Conservation (phyloP, 352 stramenopile species). For the Globisporangium alternatum region DNA sequence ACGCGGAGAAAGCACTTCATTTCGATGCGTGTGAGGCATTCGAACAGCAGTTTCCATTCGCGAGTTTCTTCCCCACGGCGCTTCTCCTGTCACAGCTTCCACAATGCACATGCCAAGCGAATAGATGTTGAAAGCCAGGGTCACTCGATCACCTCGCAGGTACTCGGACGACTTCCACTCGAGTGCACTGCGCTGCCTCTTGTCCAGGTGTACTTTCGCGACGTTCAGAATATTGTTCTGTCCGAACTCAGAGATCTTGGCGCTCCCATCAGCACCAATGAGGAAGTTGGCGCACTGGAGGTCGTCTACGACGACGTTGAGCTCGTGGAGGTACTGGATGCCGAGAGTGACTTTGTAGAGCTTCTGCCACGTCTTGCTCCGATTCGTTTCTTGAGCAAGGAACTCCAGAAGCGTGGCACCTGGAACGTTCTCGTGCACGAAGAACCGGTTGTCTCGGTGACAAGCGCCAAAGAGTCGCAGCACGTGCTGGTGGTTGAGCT, state of each 20-base stretch:
- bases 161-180: slow-evolving; percentile 5
- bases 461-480: slow-evolving; percentile 4
- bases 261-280: slow-evolving; percentile 17
- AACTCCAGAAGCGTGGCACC: background rate
- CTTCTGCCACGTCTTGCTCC: slow-evolving; percentile 16
- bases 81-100: slow-evolving; percentile 13
- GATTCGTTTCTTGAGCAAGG: slow-evolving; percentile 85
- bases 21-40: background rate
- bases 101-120: slow-evolving; percentile 19
- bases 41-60: background rate
- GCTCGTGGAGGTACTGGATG: slow-evolving; percentile 23
- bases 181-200: background rate
- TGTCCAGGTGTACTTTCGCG: background rate
- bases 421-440: slow-evolving; percentile 3
- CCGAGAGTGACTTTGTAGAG: slow-evolving; percentile 20
- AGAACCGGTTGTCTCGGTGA: background rate
- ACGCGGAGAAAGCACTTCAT: background rate
- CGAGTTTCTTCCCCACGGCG: background rate
- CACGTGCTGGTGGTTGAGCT: slow-evolving; percentile 11
- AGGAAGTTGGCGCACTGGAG: slow-evolving; percentile 26
- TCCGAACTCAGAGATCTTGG: slow-evolving; percentile 26
- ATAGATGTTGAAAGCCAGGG: slow-evolving; percentile 8
- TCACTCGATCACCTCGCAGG: background rate
- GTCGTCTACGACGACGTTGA: slow-evolving; percentile 21
- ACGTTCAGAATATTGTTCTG: background rate